Conservation (phyloP, 495 filamentous ascomycete species). For the Tuber melanosporum region DNA sequence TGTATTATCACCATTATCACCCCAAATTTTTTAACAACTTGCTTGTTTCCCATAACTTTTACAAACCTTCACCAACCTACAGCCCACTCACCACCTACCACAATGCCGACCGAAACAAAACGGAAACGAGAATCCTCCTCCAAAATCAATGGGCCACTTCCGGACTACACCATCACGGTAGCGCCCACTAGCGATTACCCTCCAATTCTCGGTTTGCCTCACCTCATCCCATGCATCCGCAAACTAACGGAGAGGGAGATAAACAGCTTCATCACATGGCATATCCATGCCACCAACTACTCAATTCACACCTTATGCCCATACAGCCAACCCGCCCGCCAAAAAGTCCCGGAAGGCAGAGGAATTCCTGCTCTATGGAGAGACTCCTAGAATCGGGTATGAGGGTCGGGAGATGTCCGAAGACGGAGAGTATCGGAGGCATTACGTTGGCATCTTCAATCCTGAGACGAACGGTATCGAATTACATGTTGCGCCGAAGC, state of each 20-base stretch:
- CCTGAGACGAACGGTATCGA: conserved; percentile 64
- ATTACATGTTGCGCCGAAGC: conserved; percentile 61
- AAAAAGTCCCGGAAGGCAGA: conserved; percentile 44
- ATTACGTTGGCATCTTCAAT: conserved; percentile 84
- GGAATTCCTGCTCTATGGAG: conserved; percentile 69
- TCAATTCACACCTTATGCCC: conserved; percentile 28
- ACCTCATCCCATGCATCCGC: not conserved
- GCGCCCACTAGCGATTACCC: conserved; percentile 27
- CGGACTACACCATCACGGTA: conserved; percentile 28
- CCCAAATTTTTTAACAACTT: conserved; percentile 17
- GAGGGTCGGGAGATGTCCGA: conserved; percentile 65
- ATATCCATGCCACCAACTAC: conserved; percentile 28
- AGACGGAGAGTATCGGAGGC: conserved; percentile 60
- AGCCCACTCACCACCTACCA: not conserved
- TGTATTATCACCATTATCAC: not conserved
- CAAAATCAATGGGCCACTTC: not conserved
- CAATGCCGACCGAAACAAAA: conserved; percentile 32
- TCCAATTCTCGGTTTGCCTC: conserved; percentile 34
- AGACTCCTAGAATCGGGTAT: conserved; percentile 74
- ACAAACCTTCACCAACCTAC: conserved; percentile 9
- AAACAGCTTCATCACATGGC: conserved; percentile 35
- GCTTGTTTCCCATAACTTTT: conserved; percentile 3
- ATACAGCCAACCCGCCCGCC: conserved; percentile 5
- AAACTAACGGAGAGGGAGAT: conserved; percentile 11
- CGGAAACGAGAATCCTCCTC: conserved; percentile 26